Conservation (phyloP, 768 basidiomycete species). For the Polyporus arcularius region DNA sequence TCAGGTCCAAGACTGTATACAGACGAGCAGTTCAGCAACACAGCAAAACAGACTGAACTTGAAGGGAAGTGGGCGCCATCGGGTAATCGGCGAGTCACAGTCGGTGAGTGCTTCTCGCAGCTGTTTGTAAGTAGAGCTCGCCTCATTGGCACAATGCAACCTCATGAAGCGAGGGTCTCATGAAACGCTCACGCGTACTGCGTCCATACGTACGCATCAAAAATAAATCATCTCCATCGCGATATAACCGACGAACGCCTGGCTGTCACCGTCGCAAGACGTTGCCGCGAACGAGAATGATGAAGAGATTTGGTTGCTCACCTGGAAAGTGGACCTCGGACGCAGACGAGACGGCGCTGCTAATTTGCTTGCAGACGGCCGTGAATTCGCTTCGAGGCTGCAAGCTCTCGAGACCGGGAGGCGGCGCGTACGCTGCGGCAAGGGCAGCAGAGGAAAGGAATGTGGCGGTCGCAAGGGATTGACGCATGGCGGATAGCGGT, state of each 20-base stretch:
- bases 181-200: no score
- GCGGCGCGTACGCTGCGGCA: neutral
- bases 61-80: no score
- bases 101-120: no score
- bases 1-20: slow-evolving; percentile 2
- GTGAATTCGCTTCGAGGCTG: neutral
- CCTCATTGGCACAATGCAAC: no score
- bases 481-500: slow-evolving; percentile 8
- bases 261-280: no score
- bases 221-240: neutral
- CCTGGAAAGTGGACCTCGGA: slow-evolving; percentile 49
- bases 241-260: neutral
- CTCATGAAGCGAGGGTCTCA: no score
- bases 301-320: slow-evolving; percentile 17
- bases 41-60: no score
- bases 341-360: slow-evolving; percentile 39
- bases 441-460: neutral
- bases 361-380: slow-evolving; percentile 38
- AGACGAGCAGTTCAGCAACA: no score
- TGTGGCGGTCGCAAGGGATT: slow-evolving; percentile 21
- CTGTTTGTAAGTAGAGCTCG: no score
- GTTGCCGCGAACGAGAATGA: neutral
- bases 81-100: no score
- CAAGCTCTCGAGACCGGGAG: neutral
- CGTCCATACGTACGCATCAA: no score